A percentile compares a stretch with the other conserved stretches of the same genome.
Evolutionary conservation across 2,329 filamentous ascomycete species (phyloP).

Genomic region (Hypoxylon sp.): DNA sequence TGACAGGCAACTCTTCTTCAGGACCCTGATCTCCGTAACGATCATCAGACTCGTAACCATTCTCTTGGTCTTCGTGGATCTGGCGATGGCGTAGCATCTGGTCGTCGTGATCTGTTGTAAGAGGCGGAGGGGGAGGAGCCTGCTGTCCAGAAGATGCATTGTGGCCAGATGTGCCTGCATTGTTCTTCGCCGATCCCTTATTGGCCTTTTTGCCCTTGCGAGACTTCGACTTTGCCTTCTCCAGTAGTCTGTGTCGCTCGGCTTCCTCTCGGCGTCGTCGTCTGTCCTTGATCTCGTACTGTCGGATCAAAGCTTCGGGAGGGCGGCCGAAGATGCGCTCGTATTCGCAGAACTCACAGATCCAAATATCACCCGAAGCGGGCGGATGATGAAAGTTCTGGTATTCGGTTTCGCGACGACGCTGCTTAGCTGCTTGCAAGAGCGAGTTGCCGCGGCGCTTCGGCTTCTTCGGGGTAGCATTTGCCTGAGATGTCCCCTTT

Average conservation of each 20-base stretch:
- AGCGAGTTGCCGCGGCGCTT: conserved; percentile 77
- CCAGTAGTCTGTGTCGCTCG: conserved; percentile 83
- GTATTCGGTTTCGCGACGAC: conserved; percentile 79
- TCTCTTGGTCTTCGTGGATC: conserved; percentile 40
- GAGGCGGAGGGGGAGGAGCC: conserved; percentile 34
- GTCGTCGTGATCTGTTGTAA: conserved; percentile 42
- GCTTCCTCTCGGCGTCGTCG: conserved; percentile 83
- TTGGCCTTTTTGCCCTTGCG: conserved; percentile 85
- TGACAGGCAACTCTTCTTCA: conserved; percentile 42
- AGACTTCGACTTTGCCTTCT: conserved; percentile 94
- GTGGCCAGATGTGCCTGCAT: conserved; percentile 40
- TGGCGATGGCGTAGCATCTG: conserved; percentile 27
- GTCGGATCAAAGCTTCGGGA: conserved; percentile 83
- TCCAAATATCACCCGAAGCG: conserved; percentile 79
- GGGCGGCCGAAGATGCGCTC: conserved; percentile 92
- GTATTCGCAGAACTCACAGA: conserved; percentile 98
- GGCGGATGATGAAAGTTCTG: conserved; percentile 80
- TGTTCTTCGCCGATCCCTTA: conserved; percentile 68
- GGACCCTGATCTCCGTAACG: conserved; percentile 49
- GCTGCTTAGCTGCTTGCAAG: conserved; percentile 76
- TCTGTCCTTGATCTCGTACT: conserved; percentile 94
- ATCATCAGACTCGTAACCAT: conserved; percentile 52
- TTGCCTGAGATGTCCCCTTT: conserved; percentile 50
- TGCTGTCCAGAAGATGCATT: conserved; percentile 33
- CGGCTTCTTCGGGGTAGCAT: conserved; percentile 63